Evolutionary conservation across 495 filamentous ascomycete species (phyloP).

Genomic region (Melanomma pulvis-pyrius): DNA sequence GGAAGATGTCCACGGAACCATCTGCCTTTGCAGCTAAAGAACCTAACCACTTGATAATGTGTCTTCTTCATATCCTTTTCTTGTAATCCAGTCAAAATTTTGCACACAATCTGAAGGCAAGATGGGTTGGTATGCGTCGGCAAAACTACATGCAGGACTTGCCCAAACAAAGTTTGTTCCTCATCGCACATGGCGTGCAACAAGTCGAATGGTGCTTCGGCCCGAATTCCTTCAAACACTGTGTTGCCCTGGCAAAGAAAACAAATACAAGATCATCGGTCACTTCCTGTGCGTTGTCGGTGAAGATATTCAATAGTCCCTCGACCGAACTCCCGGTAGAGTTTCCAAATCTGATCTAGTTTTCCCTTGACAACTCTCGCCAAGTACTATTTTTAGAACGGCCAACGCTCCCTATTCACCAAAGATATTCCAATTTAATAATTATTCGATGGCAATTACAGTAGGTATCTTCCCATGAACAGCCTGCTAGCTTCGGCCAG

Average conservation of each 20-base stretch:
- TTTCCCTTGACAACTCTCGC: not conserved
- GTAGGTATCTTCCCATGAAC: too few species aligned
- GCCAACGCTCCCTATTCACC: not conserved
- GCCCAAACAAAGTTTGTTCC: conserved; percentile 3
- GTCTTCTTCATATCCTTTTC: not conserved
- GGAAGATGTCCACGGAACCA: not conserved
- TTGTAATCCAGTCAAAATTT: not conserved
- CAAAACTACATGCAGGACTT: conserved; percentile 6
- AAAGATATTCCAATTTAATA: not conserved
- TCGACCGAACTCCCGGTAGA: too few species aligned
- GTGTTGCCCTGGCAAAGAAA: not conserved
- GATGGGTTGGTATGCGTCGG: not conserved
- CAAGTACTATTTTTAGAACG: not conserved
- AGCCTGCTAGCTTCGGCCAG: too few species aligned
- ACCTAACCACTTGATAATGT: conserved; percentile 17
- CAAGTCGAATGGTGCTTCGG: not conserved
- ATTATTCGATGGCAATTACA: not conserved
- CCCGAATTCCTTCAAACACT: not conserved
- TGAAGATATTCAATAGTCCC: too few species aligned
- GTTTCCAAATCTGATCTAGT: not conserved
- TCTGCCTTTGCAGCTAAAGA: not conserved
- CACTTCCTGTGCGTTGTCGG: too few species aligned
- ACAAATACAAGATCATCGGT: too few species aligned
- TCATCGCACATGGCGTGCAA: conserved; percentile 1
- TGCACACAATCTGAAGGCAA: conserved; percentile 15